A percentile compares a stretch with the other conserved stretches of the same genome.
Conservation (phyloP, 495 filamentous ascomycete species). For the Penicillium goetzii region DNA sequence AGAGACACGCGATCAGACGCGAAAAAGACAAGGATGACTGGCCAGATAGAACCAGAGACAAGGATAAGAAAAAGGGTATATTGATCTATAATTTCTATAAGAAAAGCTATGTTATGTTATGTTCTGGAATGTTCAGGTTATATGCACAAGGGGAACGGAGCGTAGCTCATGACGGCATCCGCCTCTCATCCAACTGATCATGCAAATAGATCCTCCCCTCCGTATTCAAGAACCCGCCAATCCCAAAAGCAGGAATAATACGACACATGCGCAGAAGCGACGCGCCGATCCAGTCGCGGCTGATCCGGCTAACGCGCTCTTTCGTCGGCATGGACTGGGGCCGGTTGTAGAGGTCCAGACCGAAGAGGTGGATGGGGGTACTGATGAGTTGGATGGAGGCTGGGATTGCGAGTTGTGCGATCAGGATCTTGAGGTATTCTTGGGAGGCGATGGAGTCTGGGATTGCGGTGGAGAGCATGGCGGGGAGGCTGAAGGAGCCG, state of each 20-base stretch:
- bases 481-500: slow-evolving; percentile 80
- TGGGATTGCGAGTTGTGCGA: slow-evolving; percentile 77
- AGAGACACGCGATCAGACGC: background rate
- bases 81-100: slow-evolving; percentile 30
- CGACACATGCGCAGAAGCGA: slow-evolving; percentile 75
- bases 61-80: slow-evolving; percentile 30
- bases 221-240: slow-evolving; percentile 83
- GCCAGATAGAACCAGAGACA: background rate
- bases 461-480: slow-evolving; percentile 40
- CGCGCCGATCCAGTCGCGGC: slow-evolving; percentile 74
- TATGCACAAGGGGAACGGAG: slow-evolving; percentile 6
- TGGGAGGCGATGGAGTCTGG: slow-evolving; percentile 43
- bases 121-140: background rate
- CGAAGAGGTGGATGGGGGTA: slow-evolving; percentile 83
- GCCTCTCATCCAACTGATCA: slow-evolving; percentile 31
- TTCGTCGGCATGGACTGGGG: slow-evolving; percentile 42
- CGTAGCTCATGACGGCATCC: slow-evolving; percentile 17
- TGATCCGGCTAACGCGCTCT: slow-evolving; percentile 64
- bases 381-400: slow-evolving; percentile 78
- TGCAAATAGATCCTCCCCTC: slow-evolving; percentile 49
- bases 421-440: slow-evolving; percentile 41
- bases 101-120: slow-evolving; percentile 9
- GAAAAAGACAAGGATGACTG: background rate
- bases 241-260: slow-evolving; percentile 87
- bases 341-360: slow-evolving; percentile 84